A percentile compares a stretch with the other conserved stretches of the same genome.
phyloP scores from a whole-genome alignment of 495 filamentous ascomycete genomes.

The Thozetella sp. region DNA sequence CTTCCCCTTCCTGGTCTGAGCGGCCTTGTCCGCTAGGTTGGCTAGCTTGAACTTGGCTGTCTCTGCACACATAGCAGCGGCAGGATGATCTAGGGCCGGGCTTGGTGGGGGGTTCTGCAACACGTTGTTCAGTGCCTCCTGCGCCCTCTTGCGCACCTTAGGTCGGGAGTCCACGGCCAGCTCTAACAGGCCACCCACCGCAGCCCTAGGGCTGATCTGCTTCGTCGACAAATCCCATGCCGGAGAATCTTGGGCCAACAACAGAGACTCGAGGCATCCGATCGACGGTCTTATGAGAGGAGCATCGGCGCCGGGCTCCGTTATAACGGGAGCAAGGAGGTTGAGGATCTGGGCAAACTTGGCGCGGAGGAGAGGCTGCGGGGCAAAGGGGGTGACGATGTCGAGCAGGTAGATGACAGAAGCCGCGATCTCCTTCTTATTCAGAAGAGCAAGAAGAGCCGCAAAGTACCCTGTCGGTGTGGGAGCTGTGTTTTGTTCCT shows the following conservation, averaged over 20 bases:
- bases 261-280: slow-evolving; percentile 84
- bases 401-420: slow-evolving; percentile 97
- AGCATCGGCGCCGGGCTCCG: slow-evolving; percentile 81
- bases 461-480: slow-evolving; percentile 93
- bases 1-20: slow-evolving; percentile 64
- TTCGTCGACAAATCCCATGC: slow-evolving; percentile 86
- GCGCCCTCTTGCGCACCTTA: slow-evolving; percentile 92
- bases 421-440: slow-evolving; percentile 81
- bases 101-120: slow-evolving; percentile 83
- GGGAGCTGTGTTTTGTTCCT: slow-evolving; percentile 78
- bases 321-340: slow-evolving; percentile 80
- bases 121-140: slow-evolving; percentile 84
- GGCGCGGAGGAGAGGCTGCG: slow-evolving; percentile 80
- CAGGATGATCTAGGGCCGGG: slow-evolving; percentile 90
- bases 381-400: slow-evolving; percentile 78
- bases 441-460: slow-evolving; percentile 88
- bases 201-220: slow-evolving; percentile 85
- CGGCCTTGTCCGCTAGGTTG: slow-evolving; percentile 62
- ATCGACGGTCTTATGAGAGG: slow-evolving; percentile 87
- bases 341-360: slow-evolving; percentile 94
- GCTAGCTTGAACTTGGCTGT: slow-evolving; percentile 76
- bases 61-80: slow-evolving; percentile 93
- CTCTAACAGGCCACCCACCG: slow-evolving; percentile 81
- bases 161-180: slow-evolving; percentile 86
- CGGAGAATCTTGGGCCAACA: slow-evolving; percentile 82